phyloP scores from a whole-genome alignment of 495 filamentous ascomycete genomes.

The Aspergillus asperescens region DNA sequence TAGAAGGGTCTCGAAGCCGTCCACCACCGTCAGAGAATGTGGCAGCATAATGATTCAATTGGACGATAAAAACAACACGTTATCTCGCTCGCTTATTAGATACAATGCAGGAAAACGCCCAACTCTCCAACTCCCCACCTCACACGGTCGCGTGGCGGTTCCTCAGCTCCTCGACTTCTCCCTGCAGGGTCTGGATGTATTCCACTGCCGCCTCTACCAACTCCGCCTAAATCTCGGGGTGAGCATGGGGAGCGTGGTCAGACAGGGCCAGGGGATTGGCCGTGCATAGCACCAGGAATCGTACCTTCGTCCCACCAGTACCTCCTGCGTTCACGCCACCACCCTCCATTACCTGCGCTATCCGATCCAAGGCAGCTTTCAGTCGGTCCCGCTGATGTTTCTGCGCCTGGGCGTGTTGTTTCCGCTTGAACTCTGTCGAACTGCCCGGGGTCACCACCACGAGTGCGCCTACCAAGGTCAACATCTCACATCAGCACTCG shows the following conservation, averaged over 20 bases:
- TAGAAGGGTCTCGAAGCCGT: background rate
- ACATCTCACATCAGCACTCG: background rate
- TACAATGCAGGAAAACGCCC: background rate
- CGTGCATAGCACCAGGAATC: background rate
- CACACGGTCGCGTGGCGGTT: background rate
- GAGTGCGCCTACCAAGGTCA: background rate
- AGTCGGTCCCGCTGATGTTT: constrained; percentile 17
- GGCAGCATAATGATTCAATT: background rate
- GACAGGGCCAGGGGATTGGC: background rate
- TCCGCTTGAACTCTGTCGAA: constrained; percentile 11
- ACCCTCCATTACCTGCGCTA: constrained; percentile 13
- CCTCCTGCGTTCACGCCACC: constrained; percentile 7
- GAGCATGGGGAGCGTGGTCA: background rate
- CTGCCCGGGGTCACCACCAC: constrained; percentile 1
- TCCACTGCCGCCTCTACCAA: constrained; percentile 16
- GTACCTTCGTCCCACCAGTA: constrained; percentile 14
- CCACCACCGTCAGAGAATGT: background rate
- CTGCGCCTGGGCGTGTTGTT: constrained; percentile 17
- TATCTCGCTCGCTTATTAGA: background rate
- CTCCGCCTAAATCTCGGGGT: constrained; percentile 7
- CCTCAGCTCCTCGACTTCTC: constrained; percentile 5
- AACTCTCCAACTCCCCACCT: background rate
- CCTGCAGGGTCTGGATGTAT: constrained; percentile 16
- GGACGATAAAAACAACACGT: too few relatives aligned
- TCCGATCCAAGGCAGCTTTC: constrained; percentile 15